Evolutionary conservation across 2,329 filamentous ascomycete species (phyloP).

Genomic region (Ceratocystis destructans): DNA sequence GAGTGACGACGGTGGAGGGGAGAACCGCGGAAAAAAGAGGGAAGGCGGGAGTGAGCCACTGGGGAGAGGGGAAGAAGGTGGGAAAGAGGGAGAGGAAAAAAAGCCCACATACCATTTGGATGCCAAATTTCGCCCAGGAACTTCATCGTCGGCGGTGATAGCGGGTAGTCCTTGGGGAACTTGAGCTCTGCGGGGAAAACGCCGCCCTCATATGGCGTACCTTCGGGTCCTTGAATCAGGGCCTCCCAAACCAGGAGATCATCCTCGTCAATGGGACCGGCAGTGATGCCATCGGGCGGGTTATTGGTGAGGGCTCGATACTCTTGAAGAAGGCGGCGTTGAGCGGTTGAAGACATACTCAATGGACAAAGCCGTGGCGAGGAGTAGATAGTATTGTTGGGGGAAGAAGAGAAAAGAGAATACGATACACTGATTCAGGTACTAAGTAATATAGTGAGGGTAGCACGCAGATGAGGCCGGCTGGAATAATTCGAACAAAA

Average conservation of each 20-base stretch:
- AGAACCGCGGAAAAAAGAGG: no score
- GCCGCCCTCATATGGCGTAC: conserved; percentile 89
- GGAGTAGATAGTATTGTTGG: not conserved
- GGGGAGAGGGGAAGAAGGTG: no score
- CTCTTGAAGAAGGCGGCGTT: conserved; percentile 82
- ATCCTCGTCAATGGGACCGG: conserved; percentile 83
- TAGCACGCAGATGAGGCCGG: not conserved
- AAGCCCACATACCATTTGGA: conserved; percentile 59
- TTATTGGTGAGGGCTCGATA: conserved; percentile 89
- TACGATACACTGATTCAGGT: not conserved
- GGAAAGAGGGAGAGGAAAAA: not conserved
- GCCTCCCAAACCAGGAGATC: conserved; percentile 96
- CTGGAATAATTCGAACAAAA: not conserved
- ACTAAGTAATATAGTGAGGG: not conserved
- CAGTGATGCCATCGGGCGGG: conserved; percentile 93
- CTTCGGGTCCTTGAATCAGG: conserved; percentile 86
- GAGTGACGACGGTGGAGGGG: no score
- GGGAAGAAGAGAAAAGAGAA: not conserved
- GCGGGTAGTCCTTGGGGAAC: conserved; percentile 93
- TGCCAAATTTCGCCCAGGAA: conserved; percentile 93
- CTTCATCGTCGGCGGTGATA: conserved; percentile 89
- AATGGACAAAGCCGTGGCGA: not conserved
- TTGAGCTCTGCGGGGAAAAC: conserved; percentile 90
- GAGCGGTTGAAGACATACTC: conserved; percentile 48
- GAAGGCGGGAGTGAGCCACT: no score